Base-by-base conservation (phyloP, 768 basidiomycete species). In the Kwoniella newhampshirensis region DNA sequence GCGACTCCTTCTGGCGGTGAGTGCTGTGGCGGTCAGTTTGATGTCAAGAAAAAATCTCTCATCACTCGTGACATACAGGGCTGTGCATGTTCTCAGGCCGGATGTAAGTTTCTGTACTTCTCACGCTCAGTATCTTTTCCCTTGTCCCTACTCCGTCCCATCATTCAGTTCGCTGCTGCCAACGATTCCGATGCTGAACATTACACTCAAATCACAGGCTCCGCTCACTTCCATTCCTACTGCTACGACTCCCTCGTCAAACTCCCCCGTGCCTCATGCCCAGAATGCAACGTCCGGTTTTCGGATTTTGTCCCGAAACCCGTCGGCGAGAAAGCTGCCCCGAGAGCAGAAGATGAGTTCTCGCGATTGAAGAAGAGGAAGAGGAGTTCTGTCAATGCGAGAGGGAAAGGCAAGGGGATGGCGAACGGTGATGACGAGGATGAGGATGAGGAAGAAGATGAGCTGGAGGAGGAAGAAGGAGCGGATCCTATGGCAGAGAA, bases 241-340 rank as follows among this genome's bases (percentile, higher is more conserved):
- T 75, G 74, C 54, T 68, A 65, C 49, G 47, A 57, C 3, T 25
- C 50, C 3, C 26, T 69, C 18, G 15, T 45, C 9, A 48, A 55
- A 20, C 54, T 48, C 2, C 54, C 53, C 5, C 32, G 55, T 36
- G 49, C 58, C 1, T 25, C 43, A 28, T 75, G 74, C 58, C 64
- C 60, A 32, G 35, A 27, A 11, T 75, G 74, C 55, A 45, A 58
- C 15, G 41, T 21, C 3, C 41, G 57, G 18, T 68, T 67, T 53
- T 45, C 36, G 6, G 57, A 55, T 7, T 7, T 28, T 9, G 39
- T 49, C 7, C 59, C 60, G 2, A 59, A 46, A 26, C 60, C 61
- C 4, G 54, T 75, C 12, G 74, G 74, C 6, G 74, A 75, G 48
- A 66, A 64, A 41, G 58, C 74, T 0, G 66, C 68, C 7, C 35